Evolutionary conservation across 495 filamentous ascomycete genomes (phyloP).

Genomic region (Aspergillus ostianus): DNA sequence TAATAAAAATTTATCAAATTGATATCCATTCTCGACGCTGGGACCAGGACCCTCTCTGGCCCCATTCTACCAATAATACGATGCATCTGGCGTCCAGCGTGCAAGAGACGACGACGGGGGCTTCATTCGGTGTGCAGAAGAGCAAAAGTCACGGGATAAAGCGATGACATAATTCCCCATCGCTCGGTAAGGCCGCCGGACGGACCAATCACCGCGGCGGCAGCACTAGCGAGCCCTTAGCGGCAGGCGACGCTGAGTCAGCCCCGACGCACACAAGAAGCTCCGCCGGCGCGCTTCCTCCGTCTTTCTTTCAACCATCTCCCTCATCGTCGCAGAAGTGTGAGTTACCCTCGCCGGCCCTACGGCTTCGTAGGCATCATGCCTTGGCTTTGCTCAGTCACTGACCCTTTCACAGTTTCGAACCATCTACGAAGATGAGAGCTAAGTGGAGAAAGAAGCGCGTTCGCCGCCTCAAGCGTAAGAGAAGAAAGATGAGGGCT

Average conservation of each 20-base stretch:
- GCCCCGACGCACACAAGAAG: slow-evolving; percentile 46
- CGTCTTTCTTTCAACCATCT: slow-evolving; percentile 51
- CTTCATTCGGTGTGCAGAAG: no score
- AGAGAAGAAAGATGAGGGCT: slow-evolving; percentile 98
- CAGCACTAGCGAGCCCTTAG: slow-evolving; percentile 39
- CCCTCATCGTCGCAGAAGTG: slow-evolving; percentile 55
- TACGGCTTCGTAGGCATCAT: slow-evolving; percentile 8
- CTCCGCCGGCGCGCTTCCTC: slow-evolving; percentile 32
- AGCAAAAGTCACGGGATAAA: background rate
- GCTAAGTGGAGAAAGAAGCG: slow-evolving; percentile 99
- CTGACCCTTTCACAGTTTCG: slow-evolving; percentile 23
- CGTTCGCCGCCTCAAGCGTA: slow-evolving; percentile 94
- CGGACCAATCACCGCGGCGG: slow-evolving; percentile 19
- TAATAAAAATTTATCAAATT: background rate
- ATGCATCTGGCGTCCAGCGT: background rate
- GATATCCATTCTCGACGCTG: no score
- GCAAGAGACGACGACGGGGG: background rate
- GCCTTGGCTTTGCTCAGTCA: slow-evolving; percentile 19
- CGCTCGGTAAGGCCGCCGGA: slow-evolving; percentile 22
- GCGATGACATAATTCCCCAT: slow-evolving; percentile 10
- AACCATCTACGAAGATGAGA: slow-evolving; percentile 77
- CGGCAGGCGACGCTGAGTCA: slow-evolving; percentile 43
- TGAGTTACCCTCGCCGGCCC: slow-evolving; percentile 30
- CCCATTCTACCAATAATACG: background rate
- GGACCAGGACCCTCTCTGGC: no score